A percentile compares a stretch with the other conserved stretches of the same genome.
These are phyloP conservation scores for Flaveria floridana DNA, from an alignment of 140 eudicot genomes.

Conservation along the genomic window DNA sequence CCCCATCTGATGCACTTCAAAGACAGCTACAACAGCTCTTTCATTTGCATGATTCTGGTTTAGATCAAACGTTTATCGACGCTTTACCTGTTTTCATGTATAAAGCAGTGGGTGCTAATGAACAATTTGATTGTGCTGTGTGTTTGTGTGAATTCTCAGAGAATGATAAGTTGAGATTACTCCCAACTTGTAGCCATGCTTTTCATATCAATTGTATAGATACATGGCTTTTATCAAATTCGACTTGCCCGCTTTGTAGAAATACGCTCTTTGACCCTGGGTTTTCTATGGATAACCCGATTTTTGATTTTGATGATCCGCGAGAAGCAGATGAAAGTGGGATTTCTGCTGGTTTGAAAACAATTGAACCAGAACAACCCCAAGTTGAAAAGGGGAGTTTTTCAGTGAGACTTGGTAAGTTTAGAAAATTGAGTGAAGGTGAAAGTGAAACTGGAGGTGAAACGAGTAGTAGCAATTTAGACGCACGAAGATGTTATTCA, in stretches of 20 bases:
- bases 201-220: conserved; percentile 89
- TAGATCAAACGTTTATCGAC: conserved; percentile 91
- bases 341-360: conserved; percentile 43
- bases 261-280: conserved; percentile 66
- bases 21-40: conserved; percentile 90
- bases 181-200: conserved; percentile 94
- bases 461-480: conserved; percentile 81
- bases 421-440: conserved; percentile 53
- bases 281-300: conserved; percentile 67
- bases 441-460: conserved; percentile 53
- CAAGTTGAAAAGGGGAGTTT: conserved; percentile 52
- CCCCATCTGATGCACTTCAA: conserved; percentile 71
- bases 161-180: conserved; percentile 78
- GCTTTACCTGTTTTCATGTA: conserved; percentile 84
- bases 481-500: conserved; percentile 87
- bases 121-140: conserved; percentile 95
- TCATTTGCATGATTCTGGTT: conserved; percentile 81
- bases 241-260: conserved; percentile 94
- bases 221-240: conserved; percentile 91
- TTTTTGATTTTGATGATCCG: conserved; percentile 64
- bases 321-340: conserved; percentile 53
- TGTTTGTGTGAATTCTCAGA: conserved; percentile 89
- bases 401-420: conserved; percentile 86
- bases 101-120: conserved; percentile 78
- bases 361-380: conserved; percentile 57